Conservation (phyloP, 2,329 filamentous ascomycete species). For the Pseudopithomyces maydicus region DNA sequence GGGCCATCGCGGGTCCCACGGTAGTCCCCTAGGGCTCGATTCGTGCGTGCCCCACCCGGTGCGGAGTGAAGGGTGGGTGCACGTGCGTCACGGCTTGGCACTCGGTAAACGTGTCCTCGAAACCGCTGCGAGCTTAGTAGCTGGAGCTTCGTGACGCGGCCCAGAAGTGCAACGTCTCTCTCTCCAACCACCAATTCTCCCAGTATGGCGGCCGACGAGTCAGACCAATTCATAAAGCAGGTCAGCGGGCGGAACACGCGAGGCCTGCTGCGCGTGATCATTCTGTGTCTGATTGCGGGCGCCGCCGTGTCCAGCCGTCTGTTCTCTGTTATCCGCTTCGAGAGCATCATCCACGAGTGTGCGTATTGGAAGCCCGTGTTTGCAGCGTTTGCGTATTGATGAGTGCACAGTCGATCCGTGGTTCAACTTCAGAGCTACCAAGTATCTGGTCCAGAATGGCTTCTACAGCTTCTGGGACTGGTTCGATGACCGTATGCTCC, state of each 20-base stretch:
- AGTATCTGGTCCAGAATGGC: constrained; percentile 94
- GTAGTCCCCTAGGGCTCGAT: background rate
- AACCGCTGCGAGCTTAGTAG: constrained; percentile 32
- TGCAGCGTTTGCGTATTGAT: constrained; percentile 25
- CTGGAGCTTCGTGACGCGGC: constrained; percentile 43
- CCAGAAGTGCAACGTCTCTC: constrained; percentile 30
- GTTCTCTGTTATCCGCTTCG: constrained; percentile 98
- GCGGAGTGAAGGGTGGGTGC: constrained; percentile 4
- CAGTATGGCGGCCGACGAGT: constrained; percentile 47
- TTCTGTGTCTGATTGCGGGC: constrained; percentile 87
- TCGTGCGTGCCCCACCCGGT: background rate
- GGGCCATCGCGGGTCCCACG: background rate
- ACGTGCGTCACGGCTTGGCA: constrained; percentile 4
- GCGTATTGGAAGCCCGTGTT: constrained; percentile 50
- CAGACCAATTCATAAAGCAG: constrained; percentile 69
- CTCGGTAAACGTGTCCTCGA: constrained; percentile 19
- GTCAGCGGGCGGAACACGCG: constrained; percentile 80
- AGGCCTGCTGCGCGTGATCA: constrained; percentile 84
- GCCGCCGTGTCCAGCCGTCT: constrained; percentile 91
- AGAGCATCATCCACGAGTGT: constrained; percentile 99
- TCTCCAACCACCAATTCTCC: constrained; percentile 21
- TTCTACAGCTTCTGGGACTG: constrained; percentile 99
- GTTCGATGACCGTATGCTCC: constrained; percentile 87
- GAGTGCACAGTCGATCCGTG: constrained; percentile 83
- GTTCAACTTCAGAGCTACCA: constrained; percentile 99